phyloP scores from a whole-genome alignment of 2,329 filamentous ascomycete species.

The Fusarium verticillioides region DNA sequence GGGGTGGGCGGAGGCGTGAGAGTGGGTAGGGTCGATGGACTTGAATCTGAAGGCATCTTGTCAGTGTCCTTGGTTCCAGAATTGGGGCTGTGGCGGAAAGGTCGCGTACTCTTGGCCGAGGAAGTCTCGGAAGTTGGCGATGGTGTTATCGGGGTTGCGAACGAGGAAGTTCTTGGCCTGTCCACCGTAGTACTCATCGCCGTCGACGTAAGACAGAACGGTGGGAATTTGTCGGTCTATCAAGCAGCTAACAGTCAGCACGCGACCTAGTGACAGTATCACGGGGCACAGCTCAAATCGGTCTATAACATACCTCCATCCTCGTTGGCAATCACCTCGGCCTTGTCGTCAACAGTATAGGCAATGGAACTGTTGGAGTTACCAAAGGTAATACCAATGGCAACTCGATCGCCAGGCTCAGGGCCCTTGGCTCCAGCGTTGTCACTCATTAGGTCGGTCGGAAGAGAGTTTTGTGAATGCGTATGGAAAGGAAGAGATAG shows the following conservation, averaged over 20 bases:
- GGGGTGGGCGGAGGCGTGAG: slow-evolving; percentile 92
- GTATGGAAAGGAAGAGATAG: slow-evolving; percentile 8
- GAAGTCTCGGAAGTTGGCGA: slow-evolving; percentile 96
- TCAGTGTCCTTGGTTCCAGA: slow-evolving; percentile 31
- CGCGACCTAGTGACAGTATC: background rate
- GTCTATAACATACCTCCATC: slow-evolving; percentile 78
- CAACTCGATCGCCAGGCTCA: slow-evolving; percentile 70
- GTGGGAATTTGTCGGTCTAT: slow-evolving; percentile 96
- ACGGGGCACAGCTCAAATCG: background rate
- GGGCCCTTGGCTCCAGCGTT: slow-evolving; percentile 57
- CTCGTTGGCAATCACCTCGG: slow-evolving; percentile 98
- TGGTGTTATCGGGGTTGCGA: slow-evolving; percentile 91
- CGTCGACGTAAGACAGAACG: slow-evolving; percentile 91
- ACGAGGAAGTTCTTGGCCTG: slow-evolving; percentile 95
- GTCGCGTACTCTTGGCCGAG: slow-evolving; percentile 84
- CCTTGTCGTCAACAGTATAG: slow-evolving; percentile 91
- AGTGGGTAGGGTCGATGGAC: slow-evolving; percentile 94
- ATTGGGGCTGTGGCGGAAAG: background rate
- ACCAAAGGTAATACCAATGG: slow-evolving; percentile 97
- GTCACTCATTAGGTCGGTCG: slow-evolving; percentile 57
- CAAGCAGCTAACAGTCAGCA: slow-evolving; percentile 28
- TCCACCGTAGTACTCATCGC: slow-evolving; percentile 95
- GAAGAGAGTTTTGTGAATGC: background rate
- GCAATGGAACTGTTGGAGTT: slow-evolving; percentile 99
- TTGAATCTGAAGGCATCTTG: slow-evolving; percentile 71